Conservation (phyloP, 2,329 filamentous ascomycete genomes). For the Gaeumannomyces tritici region DNA sequence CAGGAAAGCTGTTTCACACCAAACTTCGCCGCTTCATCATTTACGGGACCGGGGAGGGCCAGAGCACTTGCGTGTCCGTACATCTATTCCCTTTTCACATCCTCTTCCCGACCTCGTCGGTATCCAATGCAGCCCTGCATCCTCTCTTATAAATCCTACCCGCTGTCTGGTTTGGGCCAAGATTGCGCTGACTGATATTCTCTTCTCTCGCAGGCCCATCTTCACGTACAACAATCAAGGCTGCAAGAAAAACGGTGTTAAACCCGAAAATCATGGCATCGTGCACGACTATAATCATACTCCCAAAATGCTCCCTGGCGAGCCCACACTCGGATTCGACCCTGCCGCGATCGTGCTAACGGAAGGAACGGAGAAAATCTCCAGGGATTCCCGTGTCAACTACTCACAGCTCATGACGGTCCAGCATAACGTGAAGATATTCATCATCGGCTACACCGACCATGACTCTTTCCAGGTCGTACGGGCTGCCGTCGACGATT, state of each 20-base stretch:
- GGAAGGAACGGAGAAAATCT: conserved; percentile 33
- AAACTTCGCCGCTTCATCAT: conserved; percentile 47
- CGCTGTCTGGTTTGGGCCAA: not conserved
- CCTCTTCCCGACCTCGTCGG: not conserved
- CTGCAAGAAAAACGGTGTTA: conserved; percentile 43
- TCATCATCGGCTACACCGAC: conserved; percentile 42
- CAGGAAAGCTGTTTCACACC: conserved; percentile 30
- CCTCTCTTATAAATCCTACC: not conserved
- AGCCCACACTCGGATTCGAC: conserved; percentile 37
- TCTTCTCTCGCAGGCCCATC: conserved; percentile 34
- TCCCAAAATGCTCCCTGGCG: conserved; percentile 24
- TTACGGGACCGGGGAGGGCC: conserved; percentile 38
- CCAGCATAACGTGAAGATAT: conserved; percentile 48
- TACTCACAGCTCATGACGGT: conserved; percentile 47
- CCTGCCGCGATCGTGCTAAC: conserved; percentile 35
- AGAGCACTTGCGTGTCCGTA: conserved; percentile 46
- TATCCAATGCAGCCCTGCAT: not conserved
- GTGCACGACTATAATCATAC: conserved; percentile 27
- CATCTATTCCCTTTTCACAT: too few species aligned
- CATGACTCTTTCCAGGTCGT: conserved; percentile 30
- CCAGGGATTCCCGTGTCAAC: conserved; percentile 43
- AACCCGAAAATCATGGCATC: conserved; percentile 43
- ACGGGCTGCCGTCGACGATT: not conserved
- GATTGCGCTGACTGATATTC: not conserved
- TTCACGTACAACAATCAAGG: conserved; percentile 42